Evolutionary conservation across 2,329 filamentous ascomycete species (phyloP), one percentile per base, ranked within the genome.

Genomic region (Dothideomycetes sp.): DNA sequence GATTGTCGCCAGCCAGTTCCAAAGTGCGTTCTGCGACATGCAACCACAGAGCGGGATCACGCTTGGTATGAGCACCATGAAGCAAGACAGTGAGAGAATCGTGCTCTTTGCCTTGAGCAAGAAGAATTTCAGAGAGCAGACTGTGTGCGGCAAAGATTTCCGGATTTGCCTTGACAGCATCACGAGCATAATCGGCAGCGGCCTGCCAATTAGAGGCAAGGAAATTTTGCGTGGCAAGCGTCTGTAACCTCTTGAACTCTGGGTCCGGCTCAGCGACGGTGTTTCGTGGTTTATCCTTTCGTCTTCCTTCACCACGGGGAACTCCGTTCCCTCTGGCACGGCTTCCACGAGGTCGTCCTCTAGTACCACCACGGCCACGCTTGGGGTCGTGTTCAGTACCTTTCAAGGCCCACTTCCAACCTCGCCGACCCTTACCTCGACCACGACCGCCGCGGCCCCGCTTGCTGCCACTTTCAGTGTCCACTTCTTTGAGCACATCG

Each of bases 241-340:
- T 71, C 34, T 87, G 69, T 29, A 80, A 68, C 28, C 74, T 67
- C 52, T 80, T 84, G 57, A 87, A 84, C 50, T 86, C 79, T 28
- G 72, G 76, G 31, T 79, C 75, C 12, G 79, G 80, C 55, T 84
- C 80, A 7, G 75, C 78, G 7, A 40, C 22, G 22, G 37, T 40
- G 5, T 40, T 40, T 27, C 37, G 17, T 76, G 72, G 55, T 78
- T 76, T 19, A 62, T 28, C 31, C 33, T 41, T 42, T n/a, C 35
- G 41, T 10, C 44, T 39, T 5, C 50, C 45, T 32, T 46, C 47
- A 27, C 44, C 41, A 19, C 45, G 43, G 12, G 42, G 38, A 5
- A 44, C 43, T 30, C 43, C 39, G 10, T 39, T 37, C 10, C 40
- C 40, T 42, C 40, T 22, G 10, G 15, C 32, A 13, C 27, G 27